Evolutionary conservation across 2,329 filamentous ascomycete species (phyloP), one percentile per base, ranked within the genome.

Genomic region (Lojkania enalia): DNA sequence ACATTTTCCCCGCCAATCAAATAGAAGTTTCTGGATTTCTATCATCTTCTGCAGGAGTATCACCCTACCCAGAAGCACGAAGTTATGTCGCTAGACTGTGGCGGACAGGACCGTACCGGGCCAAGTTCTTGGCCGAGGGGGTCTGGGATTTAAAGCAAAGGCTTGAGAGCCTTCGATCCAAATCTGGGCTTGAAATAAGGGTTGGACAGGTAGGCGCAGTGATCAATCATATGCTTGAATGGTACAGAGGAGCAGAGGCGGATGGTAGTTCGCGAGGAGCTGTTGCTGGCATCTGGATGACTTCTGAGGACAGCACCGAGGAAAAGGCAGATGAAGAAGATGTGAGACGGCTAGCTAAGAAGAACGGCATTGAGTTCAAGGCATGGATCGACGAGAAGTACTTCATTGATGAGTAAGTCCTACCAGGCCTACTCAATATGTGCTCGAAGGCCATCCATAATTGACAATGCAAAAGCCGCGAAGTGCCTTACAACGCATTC

Each of bases 361-460:
- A 76, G 11, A 69, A 76, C 2, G 75, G 73, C 0, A 73, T 83
- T 3, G 75, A 82, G 1, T 88, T 89, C 63, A 80, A 80, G 61
- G 46, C 83, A 1, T 90, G 84, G 81, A 67, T 70, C 0, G 87
- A 92, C 56, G 87, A 90, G 66, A 92, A 91, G 63, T 91, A 88
- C 55, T 84, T 84, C 48, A 76, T 91, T 39, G 85, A 91, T 58
- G 86, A 91, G 88, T 91, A 73, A 70, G 86, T 47, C 48, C 16
- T 36, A 20, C 39, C 18, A 29, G 15, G 18, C 11, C 14, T 5
- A 31, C 14, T 41, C 5, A 9, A 9, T 9, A 9, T 19, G n/a
- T 35, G 14, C 35, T 15, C 23, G 14, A 29, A 20, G 21, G 40
- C 20, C 7, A 20, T 20, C 27, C 13, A 19, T 46, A 36, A 49